Base-by-base conservation (phyloP, 2,329 filamentous ascomycete genomes). In the Aspergillus glaucus region DNA sequence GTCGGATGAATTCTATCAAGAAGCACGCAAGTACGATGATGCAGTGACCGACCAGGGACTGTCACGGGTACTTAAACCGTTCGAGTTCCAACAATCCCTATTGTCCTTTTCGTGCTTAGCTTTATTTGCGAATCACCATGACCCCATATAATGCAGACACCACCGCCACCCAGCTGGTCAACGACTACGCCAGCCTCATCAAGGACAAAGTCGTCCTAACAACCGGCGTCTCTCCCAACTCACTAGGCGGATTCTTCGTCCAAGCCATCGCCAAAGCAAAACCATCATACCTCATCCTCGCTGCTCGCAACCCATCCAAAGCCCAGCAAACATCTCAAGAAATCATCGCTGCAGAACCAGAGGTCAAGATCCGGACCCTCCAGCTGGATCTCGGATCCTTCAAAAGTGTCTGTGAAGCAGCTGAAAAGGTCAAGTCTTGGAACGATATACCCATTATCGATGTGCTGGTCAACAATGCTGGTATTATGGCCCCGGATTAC, bases 391-490 rank as follows among this genome's bases (percentile, higher is more conserved):
- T 73, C 10, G 55, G 53, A 9, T 70, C 62, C 1, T 56, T 65
- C 26, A 39, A 47, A 0, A 61, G 57, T 4, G 57, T 71, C 2
- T 63, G 64, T 0, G 50, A 57, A n/a, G 65, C 69, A 2, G 67
- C 67, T 3, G 47, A 49, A 2, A 49, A 60, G 43, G 57, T 74
- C 37, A 59, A 62, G 36, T 47, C 42, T 14, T 61, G 59, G 19
- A 48, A 50, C 4, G 58, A 64, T 39, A 49, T 65, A 22, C 55
- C 60, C 14, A 50, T 53, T 0, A 64, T 75, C 39, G 68, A 73
- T 52, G 58, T 75, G 2, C 53, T 74, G 2, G 64, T 75, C 48
- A 71, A 74, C 58, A 75, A 71, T 50, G 71, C 73, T 10, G 72
- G 69, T 1, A 56, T 73, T 30, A 72, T 72, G 66, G 62, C 57